These are phyloP conservation scores for Nothopassalora personata DNA, from an alignment of 2,329 filamentous ascomycete genomes.

Conservation along the genomic window DNA sequence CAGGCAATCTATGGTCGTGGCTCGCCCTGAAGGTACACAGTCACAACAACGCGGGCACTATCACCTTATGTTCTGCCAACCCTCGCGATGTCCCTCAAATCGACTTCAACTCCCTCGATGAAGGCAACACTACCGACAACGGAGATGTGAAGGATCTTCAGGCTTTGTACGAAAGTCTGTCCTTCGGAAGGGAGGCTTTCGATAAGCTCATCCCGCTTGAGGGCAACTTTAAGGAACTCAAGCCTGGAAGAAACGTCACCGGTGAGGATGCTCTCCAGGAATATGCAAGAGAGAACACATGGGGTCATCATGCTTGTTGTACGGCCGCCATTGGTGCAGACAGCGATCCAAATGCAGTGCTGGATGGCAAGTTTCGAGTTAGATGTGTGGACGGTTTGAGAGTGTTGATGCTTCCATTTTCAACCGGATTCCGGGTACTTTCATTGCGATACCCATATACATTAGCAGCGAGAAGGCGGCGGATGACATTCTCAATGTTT, in stretches of 20 bases:
- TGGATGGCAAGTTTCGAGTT: constrained; percentile 55
- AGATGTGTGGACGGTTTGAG: constrained; percentile 51
- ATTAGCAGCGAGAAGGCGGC: constrained; percentile 59
- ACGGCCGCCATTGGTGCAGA: constrained; percentile 51
- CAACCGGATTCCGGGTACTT: constrained; percentile 52
- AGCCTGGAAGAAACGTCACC: constrained; percentile 39
- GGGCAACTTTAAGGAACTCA: constrained; percentile 40
- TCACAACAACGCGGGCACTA: constrained; percentile 56
- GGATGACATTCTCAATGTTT: constrained; percentile 45
- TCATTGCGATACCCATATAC: constrained; percentile 48
- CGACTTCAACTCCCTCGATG: constrained; percentile 55
- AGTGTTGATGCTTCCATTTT: constrained; percentile 58
- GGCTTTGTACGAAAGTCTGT: constrained; percentile 53
- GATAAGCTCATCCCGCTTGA: constrained; percentile 39
- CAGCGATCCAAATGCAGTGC: constrained; percentile 37
- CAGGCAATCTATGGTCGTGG: constrained; percentile 45
- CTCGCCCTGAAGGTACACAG: constrained; percentile 58
- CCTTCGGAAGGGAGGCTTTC: constrained; percentile 41
- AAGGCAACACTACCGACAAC: constrained; percentile 38
- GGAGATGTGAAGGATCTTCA: constrained; percentile 39
- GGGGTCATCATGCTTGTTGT: constrained; percentile 55
- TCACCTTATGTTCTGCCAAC: constrained; percentile 56
- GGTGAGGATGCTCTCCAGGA: constrained; percentile 43
- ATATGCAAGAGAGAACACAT: constrained; percentile 47
- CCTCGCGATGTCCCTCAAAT: constrained; percentile 61